Evolutionary conservation across 108 stramenopile species (phyloP).

Genomic region (Cyclotella kingstonii): DNA sequence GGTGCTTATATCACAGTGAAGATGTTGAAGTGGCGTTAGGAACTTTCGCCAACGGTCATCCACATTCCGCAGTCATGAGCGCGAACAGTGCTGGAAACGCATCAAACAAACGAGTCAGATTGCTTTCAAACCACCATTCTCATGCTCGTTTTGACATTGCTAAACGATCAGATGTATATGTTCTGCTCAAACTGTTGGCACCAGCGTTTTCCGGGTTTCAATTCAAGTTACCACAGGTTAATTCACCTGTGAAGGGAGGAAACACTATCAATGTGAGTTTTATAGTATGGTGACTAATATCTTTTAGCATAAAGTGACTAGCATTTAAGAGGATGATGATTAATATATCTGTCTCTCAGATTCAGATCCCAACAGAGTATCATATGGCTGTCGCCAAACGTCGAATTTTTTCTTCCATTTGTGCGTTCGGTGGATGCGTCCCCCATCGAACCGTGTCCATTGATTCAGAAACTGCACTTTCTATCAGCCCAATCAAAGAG

Average conservation of each 20-base stretch:
- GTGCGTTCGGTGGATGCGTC: conserved; percentile 39
- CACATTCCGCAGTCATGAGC: background rate
- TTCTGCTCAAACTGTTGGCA: conserved; percentile 19
- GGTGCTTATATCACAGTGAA: no score
- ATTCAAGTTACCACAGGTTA: conserved; percentile 28
- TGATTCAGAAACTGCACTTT: conserved; percentile 5
- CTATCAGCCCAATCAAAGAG: conserved; percentile 5
- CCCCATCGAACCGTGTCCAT: conserved; percentile 20
- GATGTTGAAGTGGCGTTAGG: no score
- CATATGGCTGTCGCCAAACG: conserved; percentile 32
- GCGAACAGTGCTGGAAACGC: no score
- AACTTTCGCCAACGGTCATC: background rate
- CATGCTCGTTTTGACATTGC: conserved; percentile 11
- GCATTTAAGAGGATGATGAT: no score
- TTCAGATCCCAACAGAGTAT: conserved; percentile 9
- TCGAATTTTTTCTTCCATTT: conserved; percentile 31
- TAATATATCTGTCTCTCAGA: background rate
- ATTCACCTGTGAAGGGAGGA: background rate
- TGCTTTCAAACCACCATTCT: background rate
- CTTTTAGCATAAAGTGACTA: no score
- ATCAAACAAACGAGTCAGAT: conserved; percentile 10
- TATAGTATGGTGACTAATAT: background rate
- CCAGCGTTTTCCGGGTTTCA: conserved; percentile 27
- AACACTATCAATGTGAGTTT: background rate
- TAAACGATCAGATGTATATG: conserved; percentile 20